A percentile compares a stretch with the other conserved stretches of the same genome.
Conservation (phyloP, 2,329 filamentous ascomycete species). For the Whalleya microplaca region DNA sequence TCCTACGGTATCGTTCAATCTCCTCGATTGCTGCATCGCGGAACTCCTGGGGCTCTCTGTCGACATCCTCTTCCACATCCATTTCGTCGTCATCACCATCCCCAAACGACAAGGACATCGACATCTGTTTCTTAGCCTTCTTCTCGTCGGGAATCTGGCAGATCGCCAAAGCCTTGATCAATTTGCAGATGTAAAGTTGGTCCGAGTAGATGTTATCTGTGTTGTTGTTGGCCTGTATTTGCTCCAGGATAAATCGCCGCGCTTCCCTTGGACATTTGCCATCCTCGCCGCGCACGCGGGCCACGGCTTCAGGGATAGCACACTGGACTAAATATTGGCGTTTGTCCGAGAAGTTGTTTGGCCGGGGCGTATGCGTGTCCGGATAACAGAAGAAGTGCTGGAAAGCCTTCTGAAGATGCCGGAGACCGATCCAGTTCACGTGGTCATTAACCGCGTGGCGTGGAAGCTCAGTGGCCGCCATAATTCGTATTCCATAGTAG, state of each 20-base stretch:
- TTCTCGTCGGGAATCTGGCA: conserved; percentile 57
- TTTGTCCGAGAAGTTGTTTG: conserved; percentile 91
- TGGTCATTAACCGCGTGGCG: conserved; percentile 71
- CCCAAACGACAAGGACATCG: conserved; percentile 47
- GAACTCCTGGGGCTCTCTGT: conserved; percentile 51
- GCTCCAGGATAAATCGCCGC: conserved; percentile 83
- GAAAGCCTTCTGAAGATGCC: conserved; percentile 84
- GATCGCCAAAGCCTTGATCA: conserved; percentile 67
- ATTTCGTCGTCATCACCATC: conserved; percentile 47
- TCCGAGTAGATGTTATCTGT: conserved; percentile 88
- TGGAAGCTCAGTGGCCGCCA: conserved; percentile 79
- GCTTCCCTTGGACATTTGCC: conserved; percentile 80
- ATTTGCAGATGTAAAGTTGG: conserved; percentile 80
- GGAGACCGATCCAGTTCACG: conserved; percentile 76
- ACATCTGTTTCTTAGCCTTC: conserved; percentile 44
- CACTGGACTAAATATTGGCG: conserved; percentile 83
- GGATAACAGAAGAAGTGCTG: conserved; percentile 86
- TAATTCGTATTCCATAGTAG: conserved; percentile 87
- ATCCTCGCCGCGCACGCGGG: conserved; percentile 73
- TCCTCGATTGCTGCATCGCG: conserved; percentile 60
- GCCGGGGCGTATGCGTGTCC: conserved; percentile 75
- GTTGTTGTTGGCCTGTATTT: conserved; percentile 93
- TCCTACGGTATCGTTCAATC: conserved; percentile 68
- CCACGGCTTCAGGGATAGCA: conserved; percentile 80
- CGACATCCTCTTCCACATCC: conserved; percentile 42